phyloP scores from a whole-genome alignment of 768 basidiomycete species.

The Kwoniella heveanensis region DNA sequence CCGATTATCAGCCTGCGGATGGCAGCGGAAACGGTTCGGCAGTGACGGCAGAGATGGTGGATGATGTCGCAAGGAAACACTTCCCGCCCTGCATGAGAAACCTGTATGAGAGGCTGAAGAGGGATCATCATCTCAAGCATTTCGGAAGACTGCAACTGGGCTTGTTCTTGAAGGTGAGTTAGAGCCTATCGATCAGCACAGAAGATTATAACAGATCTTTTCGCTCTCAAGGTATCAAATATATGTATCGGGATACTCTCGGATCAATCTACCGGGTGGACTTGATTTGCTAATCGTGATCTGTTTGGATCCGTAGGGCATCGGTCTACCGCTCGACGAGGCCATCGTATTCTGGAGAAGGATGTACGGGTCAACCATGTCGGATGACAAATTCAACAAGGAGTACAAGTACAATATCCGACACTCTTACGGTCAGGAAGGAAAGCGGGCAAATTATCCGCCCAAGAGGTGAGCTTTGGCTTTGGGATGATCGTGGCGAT shows the following conservation, averaged over 20 bases:
- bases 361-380: conserved; percentile 68
- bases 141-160: conserved; percentile 88
- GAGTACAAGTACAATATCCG: conserved; percentile 97
- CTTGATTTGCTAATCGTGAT: too few relatives aligned
- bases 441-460: conserved; percentile 89
- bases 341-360: conserved; percentile 90
- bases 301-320: conserved; percentile 74
- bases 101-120: conserved; percentile 74
- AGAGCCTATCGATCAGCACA: too few relatives aligned
- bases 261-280: too few relatives aligned
- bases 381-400: conserved; percentile 96
- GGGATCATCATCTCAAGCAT: conserved; percentile 86
- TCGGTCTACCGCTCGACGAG: conserved; percentile 92
- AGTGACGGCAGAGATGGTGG: conserved; percentile 92
- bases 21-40: conserved; percentile 62
- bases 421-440: conserved; percentile 91
- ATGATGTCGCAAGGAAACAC: conserved; percentile 79
- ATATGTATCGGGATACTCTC: too few relatives aligned
- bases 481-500: background rate
- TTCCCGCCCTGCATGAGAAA: conserved; percentile 96
- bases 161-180: conserved; percentile 83
- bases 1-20: conserved; percentile 57
- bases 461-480: conserved; percentile 71
- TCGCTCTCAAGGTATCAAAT: too few relatives aligned
- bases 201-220: too few relatives aligned